phyloP scores from a whole-genome alignment of 345 rosid genomes.

The Euphorbia tirucalli region DNA sequence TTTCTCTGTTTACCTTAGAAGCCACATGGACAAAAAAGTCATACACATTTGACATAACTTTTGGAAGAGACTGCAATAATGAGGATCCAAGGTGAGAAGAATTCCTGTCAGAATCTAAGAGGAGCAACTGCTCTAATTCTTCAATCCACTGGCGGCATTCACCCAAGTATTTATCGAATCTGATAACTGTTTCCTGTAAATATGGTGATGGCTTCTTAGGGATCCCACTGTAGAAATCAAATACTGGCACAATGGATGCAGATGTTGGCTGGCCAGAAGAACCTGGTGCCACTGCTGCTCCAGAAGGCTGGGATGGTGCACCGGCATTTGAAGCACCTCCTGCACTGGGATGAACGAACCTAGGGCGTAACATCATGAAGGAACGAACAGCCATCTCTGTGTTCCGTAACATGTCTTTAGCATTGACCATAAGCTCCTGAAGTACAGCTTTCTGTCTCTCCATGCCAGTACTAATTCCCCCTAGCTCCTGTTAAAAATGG shows the following conservation, averaged over 20 bases:
- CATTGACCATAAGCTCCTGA: constrained; percentile 73
- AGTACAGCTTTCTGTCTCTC: constrained; percentile 80
- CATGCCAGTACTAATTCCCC: constrained; percentile 74
- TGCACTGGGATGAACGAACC: constrained; percentile 58
- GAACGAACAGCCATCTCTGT: constrained; percentile 88
- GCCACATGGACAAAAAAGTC: constrained; percentile 93
- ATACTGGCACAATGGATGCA: constrained; percentile 52
- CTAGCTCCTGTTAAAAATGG: constrained; percentile 66
- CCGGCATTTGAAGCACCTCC: constrained; percentile 49
- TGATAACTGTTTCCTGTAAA: constrained; percentile 69
- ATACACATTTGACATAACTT: constrained; percentile 86
- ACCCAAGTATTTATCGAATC: constrained; percentile 82
- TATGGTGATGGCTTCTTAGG: constrained; percentile 90
- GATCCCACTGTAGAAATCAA: constrained; percentile 81
- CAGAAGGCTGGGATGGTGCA: constrained; percentile 69
- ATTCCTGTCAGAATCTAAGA: constrained; percentile 65
- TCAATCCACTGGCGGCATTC: constrained; percentile 90
- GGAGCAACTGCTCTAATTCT: constrained; percentile 87
- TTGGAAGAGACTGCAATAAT: constrained; percentile 78
- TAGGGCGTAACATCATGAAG: constrained; percentile 74
- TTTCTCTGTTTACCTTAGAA: constrained; percentile 65
- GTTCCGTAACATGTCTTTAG: constrained; percentile 76
- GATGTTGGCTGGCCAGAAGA: constrained; percentile 55
- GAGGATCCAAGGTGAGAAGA: constrained; percentile 48
- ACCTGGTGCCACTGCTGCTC: constrained; percentile 40